Evolutionary conservation across 2,329 filamentous ascomycete genomes (phyloP), one percentile per base, ranked within the genome.

Genomic region (Akanthomyces uredinophilus): DNA sequence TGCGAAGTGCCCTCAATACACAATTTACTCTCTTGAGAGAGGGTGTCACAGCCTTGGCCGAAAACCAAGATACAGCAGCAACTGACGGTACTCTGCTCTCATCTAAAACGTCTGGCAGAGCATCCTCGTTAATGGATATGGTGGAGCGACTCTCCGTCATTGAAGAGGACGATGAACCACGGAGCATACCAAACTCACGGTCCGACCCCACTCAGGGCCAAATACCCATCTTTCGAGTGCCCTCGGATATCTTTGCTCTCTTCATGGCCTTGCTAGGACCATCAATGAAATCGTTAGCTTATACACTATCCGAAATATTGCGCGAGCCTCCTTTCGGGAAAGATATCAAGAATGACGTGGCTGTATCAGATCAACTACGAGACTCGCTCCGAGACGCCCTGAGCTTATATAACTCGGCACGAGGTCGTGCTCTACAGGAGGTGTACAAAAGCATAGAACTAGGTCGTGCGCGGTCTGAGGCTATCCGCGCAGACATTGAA

Each of bases 261-360:
- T 99, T 98, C 73, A 96, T 99, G 64, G 81, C 84, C 22, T 86
- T 95, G 66, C 80, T 99, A 24, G 95, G 95, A 0, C 95, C 95
- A 1, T 95, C 94, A 0, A 96, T 97, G 87, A 96, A 96, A 74
- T 97, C 94, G 0, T 78, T 99, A n/a, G 91, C 92, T 3, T 95
- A 90, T 68, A 98, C 95, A 0, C 76, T 99, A 44, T 91, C 92
- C 13, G 89, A 96, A 71, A 92, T 96, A 11, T 84, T 99, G 8
- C 88, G 91, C 59, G 92, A 96, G 65, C 83, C 96, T 1, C 92
- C 93, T 0, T 98, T 96, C 74, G 87, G 87, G 5, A 78, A 85
- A 14, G 82, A 83, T 1, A 85, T 89, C 0, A 81, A 87, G 32
- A 87, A 87, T 64, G 80, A 84, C 41, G 89, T 98, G 63, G 83